Evolutionary conservation across 106 monocot species (phyloP).

Genomic region (Acorus gramineus): DNA sequence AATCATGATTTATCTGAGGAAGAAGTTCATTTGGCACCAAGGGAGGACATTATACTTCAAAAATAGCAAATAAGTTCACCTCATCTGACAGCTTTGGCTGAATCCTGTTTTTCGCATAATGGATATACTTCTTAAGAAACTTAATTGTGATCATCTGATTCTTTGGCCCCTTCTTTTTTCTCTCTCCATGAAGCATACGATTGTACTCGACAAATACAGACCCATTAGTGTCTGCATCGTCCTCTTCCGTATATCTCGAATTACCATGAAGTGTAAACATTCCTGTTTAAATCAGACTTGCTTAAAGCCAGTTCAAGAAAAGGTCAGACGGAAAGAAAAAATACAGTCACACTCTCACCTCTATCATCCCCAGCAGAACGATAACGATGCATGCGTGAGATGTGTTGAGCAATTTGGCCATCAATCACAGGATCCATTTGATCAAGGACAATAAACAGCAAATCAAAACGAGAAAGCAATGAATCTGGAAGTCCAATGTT

Average conservation of each 20-base stretch:
- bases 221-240: conserved; percentile 67
- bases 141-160: conserved; percentile 76
- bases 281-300: conserved; percentile 25
- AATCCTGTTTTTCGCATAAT: conserved; percentile 90
- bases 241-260: conserved; percentile 83
- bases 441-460: conserved; percentile 97
- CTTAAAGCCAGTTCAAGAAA: not conserved
- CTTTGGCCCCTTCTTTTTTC: conserved; percentile 56
- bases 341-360: conserved; percentile 17
- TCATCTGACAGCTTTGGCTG: conserved; percentile 93
- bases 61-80: conserved; percentile 18
- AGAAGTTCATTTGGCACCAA: too few species aligned
- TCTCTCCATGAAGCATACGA: conserved; percentile 89
- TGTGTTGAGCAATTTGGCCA: conserved; percentile 84
- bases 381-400: conserved; percentile 94
- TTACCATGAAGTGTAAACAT: conserved; percentile 29
- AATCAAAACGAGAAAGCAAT: conserved; percentile 94
- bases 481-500: conserved; percentile 99
- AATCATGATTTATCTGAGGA: too few species aligned
- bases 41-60: not conserved
- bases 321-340: not conserved
- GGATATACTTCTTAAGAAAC: conserved; percentile 93
- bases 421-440: conserved; percentile 99
- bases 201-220: conserved; percentile 89
- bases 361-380: conserved; percentile 44